Base-by-base conservation (phyloP, 139 green algal species). In the Monoraphidium neglectum region DNA sequence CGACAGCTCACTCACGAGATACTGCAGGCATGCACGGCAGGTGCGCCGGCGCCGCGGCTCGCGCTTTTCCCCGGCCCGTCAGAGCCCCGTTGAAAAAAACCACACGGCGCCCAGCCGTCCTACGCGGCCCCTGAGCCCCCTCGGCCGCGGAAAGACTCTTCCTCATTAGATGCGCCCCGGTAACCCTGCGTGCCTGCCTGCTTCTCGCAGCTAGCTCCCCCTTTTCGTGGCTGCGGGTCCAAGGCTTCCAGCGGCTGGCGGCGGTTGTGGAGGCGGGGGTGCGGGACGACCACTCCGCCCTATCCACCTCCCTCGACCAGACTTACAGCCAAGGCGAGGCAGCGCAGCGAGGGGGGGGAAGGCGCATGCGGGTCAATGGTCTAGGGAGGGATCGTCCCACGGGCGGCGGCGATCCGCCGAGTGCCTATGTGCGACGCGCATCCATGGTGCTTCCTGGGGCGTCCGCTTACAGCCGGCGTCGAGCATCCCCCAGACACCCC, bases 1-100 rank as follows among this genome's bases (percentile, higher is more conserved):
- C 73, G 64, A 32, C 73, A 79, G 73, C 73, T 79, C 26, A 79
- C 49, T 4, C 62, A 79, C n/a, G 46, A 43, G 49, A 36, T 79
- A 6, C 47, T 73, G 37, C 23, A 47, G 23, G 73, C 47, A 5
- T 79, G 73, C 73, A 67, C 33, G 13, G n/a, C 51, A 67, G 73
- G 73, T 79, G 69, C 8, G 69, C 38, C 4, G 33, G 26, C 26
- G 6, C 35, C 30, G 30, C 6, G 35, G 46, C 40, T 12, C 46
- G 56, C 10, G 32, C 43, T 16, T n/a, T n/a, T n/a, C n/a, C n/a
- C n/a, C n/a, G n/a, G n/a, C n/a, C n/a, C n/a, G n/a, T n/a, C n/a
- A n/a, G n/a, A n/a, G n/a, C n/a, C n/a, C n/a, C n/a, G n/a, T n/a
- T n/a, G n/a, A n/a, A n/a, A n/a, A n/a, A n/a, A n/a, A n/a, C n/a